Base-by-base conservation (phyloP, 78 protist species). In the Dictyostelium citrinum region DNA sequence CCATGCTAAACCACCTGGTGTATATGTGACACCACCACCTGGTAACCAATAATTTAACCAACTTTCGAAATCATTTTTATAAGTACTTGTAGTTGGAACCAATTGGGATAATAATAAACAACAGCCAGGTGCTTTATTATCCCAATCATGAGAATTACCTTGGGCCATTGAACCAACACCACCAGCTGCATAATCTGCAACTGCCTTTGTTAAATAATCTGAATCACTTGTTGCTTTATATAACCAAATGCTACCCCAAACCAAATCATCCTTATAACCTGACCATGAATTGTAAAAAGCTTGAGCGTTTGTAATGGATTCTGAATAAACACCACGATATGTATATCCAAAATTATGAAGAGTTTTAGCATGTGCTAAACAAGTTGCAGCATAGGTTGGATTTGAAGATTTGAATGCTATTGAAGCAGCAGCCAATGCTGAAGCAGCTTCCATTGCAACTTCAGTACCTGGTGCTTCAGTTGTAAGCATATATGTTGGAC, bases 161-260 rank as follows among this genome's bases (percentile, higher is more conserved):
- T 45, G 37, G 1, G 72, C 83, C 74, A 55, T 60, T 37, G n/a
- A 4, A 33, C 29, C 37, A 24, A 76, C 3, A 46, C 82, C 83
- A 60, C 9, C 22, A 2, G 37, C 0, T 22, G 77, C 43, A 37
- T 79, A 90, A 76, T 67, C 27, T 10, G 64, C 64, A n/a, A 77
- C 41, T 1, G 90, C 95, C 27, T 16, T 79, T 10, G 27, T 79
- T 41, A 90, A 29, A 29, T 90, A 90, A 24, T 77, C 43, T 0
- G 35, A 27, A 16, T 35, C 51, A 11, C 51, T 55, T 10, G 95
- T 90, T 16, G 95, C 95, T 41, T 72, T 74, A 27, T 82, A 82
- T 82, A 90, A 24, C 95, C 95, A 90, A 27, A 64, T 20, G 3
- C 80, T 27, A 41, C 82, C 95, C 95, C 95, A 90, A 60, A 90